These are phyloP conservation scores for Carex kokanica DNA, from an alignment of 176 grass and related monocot genomes.

Conservation along the genomic window DNA sequence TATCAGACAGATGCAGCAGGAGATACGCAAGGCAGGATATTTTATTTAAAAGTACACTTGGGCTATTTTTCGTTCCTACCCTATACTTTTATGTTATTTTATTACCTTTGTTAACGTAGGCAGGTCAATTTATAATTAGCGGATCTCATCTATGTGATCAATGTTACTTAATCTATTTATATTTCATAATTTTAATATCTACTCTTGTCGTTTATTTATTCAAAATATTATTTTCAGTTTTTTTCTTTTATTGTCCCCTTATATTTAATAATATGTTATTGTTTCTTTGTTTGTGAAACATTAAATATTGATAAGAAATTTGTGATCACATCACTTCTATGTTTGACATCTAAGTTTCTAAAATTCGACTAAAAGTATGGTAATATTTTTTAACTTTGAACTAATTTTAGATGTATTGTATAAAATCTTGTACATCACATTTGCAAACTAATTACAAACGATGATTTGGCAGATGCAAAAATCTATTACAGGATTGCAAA, in stretches of 20 bases:
- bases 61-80: background rate
- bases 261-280: no score
- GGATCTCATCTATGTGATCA: no score
- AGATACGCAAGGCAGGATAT: background rate
- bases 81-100: no score
- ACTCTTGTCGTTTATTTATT: no score
- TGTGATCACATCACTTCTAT: background rate
- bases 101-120: background rate
- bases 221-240: no score
- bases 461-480: background rate
- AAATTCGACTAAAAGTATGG: background rate
- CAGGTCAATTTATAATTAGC: background rate
- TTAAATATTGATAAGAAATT: background rate
- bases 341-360: background rate
- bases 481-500: background rate
- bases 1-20: constrained; percentile 23
- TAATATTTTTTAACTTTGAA: background rate
- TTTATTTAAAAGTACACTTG: background rate
- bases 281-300: no score
- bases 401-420: background rate
- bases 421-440: background rate
- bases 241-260: no score
- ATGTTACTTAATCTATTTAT: background rate
- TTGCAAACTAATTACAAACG: background rate
- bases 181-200: background rate